These are phyloP conservation scores for Thalia dealbata DNA, from an alignment of 176 grass and related monocot species.

Conservation along the genomic window DNA sequence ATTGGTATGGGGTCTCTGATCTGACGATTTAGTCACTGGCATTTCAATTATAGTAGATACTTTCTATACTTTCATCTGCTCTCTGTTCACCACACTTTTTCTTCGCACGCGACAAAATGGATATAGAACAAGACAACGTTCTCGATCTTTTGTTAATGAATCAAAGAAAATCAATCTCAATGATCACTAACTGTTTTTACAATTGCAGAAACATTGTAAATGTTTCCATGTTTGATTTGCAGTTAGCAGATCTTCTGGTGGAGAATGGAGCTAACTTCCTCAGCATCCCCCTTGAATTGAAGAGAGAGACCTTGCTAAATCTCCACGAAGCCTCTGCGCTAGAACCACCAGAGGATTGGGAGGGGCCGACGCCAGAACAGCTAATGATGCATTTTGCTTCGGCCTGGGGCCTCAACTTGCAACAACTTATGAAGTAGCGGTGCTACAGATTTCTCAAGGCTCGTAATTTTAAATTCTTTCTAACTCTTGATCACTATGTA, in stretches of 20 bases:
- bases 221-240: not conserved
- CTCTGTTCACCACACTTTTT: too few species aligned
- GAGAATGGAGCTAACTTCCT: conserved; percentile 77
- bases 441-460: not conserved
- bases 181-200: too few species aligned
- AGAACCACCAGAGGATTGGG: conserved; percentile 69
- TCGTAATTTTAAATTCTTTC: not conserved
- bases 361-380: conserved; percentile 65
- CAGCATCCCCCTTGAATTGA: conserved; percentile 52
- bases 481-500: not conserved
- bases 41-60: too few species aligned
- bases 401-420: conserved; percentile 72
- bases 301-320: conserved; percentile 63
- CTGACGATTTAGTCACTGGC: too few species aligned
- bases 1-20: too few species aligned
- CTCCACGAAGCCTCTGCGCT: conserved; percentile 50
- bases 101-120: not conserved
- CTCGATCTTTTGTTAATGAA: not conserved
- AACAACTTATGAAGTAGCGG: conserved; percentile 60
- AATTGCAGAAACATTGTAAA: not conserved
- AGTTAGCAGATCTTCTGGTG: conserved; percentile 75
- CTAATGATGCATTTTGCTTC: conserved; percentile 84
- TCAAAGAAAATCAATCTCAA: not conserved
- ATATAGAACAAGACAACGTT: not conserved
- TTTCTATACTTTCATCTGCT: too few species aligned